Base-by-base conservation (phyloP, 306 rosid species). In the Dryas octopetala region DNA sequence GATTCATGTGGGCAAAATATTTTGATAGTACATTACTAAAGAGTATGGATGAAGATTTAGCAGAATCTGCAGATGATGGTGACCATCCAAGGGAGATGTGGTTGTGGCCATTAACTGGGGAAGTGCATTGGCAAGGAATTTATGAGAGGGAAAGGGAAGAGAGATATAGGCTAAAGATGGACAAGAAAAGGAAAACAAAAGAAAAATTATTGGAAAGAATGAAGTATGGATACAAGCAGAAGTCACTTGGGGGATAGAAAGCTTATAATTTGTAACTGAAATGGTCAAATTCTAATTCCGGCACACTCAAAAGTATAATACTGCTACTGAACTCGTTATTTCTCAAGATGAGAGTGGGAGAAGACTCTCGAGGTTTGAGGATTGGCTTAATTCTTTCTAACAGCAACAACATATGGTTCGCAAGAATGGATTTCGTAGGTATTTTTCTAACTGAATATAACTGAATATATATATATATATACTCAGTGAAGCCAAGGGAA, bases 101-200 rank as follows among this genome's bases (percentile, higher is more conserved):
- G 99, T 43, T 95, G 84, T 95, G 99, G 97, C 97, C 97, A 44
- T 77, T 87, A 80, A 92, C 96, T 7, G 97, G 97, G 51, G 99
- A 95, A 85, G 96, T 95, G 57, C 93, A 92, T 80, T 95, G 99
- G 97, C 93, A 87, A 83, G 97, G 99, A 62, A 78, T 90, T 75
- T 92, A 92, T 75, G 99, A 95, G 66, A 85, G 93, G 85, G 97
- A 92, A 76, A 95, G 97, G 77, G 99, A 95, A 85, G 91, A 87
- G 78, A 89, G 96, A 73, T 95, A 95, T 73, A 89, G 99, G 81
- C 57, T 78, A 74, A 95, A 95, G 87, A 95, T 95, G 99, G 97
- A 92, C 82, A 95, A 95, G 87, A 95, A 92, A 78, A 85, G 99
- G 79, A 95, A 89, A 81, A 80, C 84, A 41, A 95, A 77, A 85